Evolutionary conservation across 768 basidiomycete species (phyloP).

Genomic region (Amyloporia xantha): DNA sequence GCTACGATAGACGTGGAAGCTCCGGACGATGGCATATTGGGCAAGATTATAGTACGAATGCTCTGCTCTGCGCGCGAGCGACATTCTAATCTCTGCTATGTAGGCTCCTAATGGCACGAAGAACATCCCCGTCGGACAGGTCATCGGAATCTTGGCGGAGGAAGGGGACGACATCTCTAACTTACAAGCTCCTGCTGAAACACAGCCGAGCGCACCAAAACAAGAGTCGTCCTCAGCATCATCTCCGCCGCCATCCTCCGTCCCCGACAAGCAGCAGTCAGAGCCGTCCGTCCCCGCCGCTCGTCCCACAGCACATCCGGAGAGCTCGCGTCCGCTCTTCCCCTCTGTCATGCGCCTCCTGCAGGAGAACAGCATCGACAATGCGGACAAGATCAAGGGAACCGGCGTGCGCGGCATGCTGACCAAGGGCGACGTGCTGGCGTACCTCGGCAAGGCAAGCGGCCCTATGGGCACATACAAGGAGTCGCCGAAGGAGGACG

Average conservation of each 20-base stretch:
- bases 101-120: slow-evolving; percentile 76
- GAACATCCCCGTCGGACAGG: slow-evolving; percentile 78
- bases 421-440: slow-evolving; percentile 92
- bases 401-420: slow-evolving; percentile 91
- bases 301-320: slow-evolving; percentile 23
- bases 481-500: slow-evolving; percentile 31
- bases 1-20: slow-evolving; percentile 98
- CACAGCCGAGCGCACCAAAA: slow-evolving; percentile 17
- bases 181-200: slow-evolving; percentile 54
- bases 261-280: slow-evolving; percentile 3
- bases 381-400: slow-evolving; percentile 68
- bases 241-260: slow-evolving; percentile 15
- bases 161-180: slow-evolving; percentile 93
- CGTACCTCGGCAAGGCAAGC: slow-evolving; percentile 79
- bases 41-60: slow-evolving; percentile 84
- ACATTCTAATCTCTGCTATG: neutral
- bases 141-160: slow-evolving; percentile 90
- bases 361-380: slow-evolving; percentile 47
- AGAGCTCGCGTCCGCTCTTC: slow-evolving; percentile 70
- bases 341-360: slow-evolving; percentile 86
- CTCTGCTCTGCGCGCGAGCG: neutral
- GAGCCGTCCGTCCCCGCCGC: slow-evolving; percentile 7
- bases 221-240: slow-evolving; percentile 12
- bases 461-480: slow-evolving; percentile 72
- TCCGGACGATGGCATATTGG: slow-evolving; percentile 92